Conservation (phyloP, 2,329 filamentous ascomycete species). For the Calonectria pteridis region DNA sequence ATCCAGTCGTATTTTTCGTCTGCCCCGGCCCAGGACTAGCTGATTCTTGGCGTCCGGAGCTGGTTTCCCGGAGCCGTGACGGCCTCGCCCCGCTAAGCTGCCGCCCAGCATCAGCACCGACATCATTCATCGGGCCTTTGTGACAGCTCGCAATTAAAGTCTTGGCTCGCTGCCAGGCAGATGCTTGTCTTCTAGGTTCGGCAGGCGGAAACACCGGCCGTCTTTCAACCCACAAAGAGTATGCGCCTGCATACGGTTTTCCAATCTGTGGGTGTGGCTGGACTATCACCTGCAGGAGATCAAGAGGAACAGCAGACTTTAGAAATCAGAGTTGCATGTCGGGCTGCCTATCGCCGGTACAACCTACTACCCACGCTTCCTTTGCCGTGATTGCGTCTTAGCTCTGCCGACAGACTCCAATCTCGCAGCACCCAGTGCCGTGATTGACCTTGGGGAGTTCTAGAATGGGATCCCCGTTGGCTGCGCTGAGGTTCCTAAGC, state of each 20-base stretch:
- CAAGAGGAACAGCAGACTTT: neutral
- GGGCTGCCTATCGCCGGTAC: neutral
- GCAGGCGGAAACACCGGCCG: neutral
- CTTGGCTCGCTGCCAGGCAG: neutral
- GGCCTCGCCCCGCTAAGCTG: neutral
- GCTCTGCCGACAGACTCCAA: neutral
- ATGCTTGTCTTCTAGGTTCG: neutral
- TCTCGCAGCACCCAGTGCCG: neutral
- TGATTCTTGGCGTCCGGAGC: neutral
- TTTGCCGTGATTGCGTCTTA: neutral
- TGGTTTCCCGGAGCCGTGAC: neutral
- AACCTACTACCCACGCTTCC: neutral
- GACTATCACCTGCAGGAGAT: neutral
- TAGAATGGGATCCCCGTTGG: neutral
- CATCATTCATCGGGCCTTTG: neutral
- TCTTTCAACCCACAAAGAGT: neutral
- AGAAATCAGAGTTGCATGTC: neutral
- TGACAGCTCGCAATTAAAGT: neutral
- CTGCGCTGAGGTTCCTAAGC: neutral
- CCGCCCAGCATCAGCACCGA: neutral
- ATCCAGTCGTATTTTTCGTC: neutral
- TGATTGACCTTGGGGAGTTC: neutral
- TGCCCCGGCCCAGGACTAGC: neutral
- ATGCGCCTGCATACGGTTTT: neutral
- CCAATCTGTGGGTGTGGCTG: constrained; percentile 4